Evolutionary conservation across 2,329 filamentous ascomycete genomes (phyloP), one percentile per base, ranked within the genome.

Genomic region (Thermothelomyces thermophilus): DNA sequence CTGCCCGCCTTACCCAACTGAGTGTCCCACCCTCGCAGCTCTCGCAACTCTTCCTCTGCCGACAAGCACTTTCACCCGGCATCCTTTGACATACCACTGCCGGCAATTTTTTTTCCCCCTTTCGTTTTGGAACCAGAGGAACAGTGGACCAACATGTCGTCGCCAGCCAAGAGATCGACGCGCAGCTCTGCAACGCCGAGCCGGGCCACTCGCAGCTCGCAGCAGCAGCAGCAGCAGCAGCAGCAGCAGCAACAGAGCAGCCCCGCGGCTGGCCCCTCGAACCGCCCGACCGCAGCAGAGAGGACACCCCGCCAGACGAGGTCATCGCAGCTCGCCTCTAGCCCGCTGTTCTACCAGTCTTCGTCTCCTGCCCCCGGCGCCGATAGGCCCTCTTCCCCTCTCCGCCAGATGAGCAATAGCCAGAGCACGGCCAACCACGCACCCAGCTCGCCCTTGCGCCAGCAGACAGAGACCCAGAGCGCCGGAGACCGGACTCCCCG

Each of bases 311-410:
- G 73, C 44, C 67, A 67, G 48, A 68, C 66, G 44, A 70, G 71
- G 30, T 59, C 68, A 19, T 73, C 74, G 19, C 73, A 76, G 58
- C 72, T 83, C 54, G 79, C 80, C 5, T 93, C 89, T 3, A 95
- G 90, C 51, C 90, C 90, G 35, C 75, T 95, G 56, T 87, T 87
- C 68, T 94, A 83, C 68, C 80, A 77, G 60, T 59, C 59, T 7
- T 80, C 73, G 9, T 72, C 74, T 6, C 69, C 72, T 1, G 59
- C 63, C 62, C 59, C 58, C 19, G 58, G 50, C 16, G 63, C 62
- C 7, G 63, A 62, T 11, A 59, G 61, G 31, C 59, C 60, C 24
- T 80, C 76, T 7, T 80, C 78, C 33, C 78, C 78, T 10, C 62
- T 81, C 59, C 68, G 74, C 53, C 76, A 80, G 62, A 77, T 77